A percentile compares a stretch with the other conserved stretches of the same genome.
Conservation (phyloP, 306 rosid genomes). For the Albizia julibrissin region DNA sequence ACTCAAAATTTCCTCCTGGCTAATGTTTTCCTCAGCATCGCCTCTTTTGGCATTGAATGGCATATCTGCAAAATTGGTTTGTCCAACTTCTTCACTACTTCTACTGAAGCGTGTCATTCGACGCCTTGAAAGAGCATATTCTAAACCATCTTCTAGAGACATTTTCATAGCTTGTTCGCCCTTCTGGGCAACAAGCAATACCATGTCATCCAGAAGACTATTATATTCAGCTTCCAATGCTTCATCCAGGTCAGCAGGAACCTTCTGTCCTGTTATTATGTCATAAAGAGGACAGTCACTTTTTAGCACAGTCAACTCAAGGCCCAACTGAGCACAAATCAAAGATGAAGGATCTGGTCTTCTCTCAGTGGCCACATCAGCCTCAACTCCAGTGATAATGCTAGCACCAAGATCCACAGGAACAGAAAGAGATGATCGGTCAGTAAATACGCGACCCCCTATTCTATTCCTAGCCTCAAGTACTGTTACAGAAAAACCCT, state of each 20-base stretch:
- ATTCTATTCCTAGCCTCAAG: conserved; percentile 93
- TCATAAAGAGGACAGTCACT: conserved; percentile 99
- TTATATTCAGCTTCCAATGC: conserved; percentile 93
- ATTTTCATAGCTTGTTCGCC: conserved; percentile 85
- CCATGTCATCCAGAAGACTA: conserved; percentile 95
- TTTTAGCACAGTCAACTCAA: conserved; percentile 83
- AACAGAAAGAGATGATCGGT: conserved; percentile 85
- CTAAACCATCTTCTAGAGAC: conserved; percentile 99
- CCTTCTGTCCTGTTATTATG: conserved; percentile 73
- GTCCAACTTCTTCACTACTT: conserved; percentile 49
- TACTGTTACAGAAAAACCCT: conserved; percentile 76
- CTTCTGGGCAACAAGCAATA: conserved; percentile 77
- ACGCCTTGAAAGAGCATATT: conserved; percentile 81
- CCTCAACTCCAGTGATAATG: conserved; percentile 99
- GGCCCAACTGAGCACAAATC: conserved; percentile 96
- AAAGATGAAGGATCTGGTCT: conserved; percentile 98
- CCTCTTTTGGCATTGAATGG: conserved; percentile 38
- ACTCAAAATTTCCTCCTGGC: conserved; percentile 62
- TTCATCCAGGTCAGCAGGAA: conserved; percentile 92
- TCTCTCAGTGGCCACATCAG: conserved; percentile 96
- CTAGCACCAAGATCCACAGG: conserved; percentile 99
- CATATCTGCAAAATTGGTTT: conserved; percentile 37
- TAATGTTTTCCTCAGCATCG: conserved; percentile 31
- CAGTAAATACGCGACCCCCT: conserved; percentile 97
- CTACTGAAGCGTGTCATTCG: conserved; percentile 53